phyloP scores from a whole-genome alignment of 768 basidiomycete species.

The Boletales sp. region DNA sequence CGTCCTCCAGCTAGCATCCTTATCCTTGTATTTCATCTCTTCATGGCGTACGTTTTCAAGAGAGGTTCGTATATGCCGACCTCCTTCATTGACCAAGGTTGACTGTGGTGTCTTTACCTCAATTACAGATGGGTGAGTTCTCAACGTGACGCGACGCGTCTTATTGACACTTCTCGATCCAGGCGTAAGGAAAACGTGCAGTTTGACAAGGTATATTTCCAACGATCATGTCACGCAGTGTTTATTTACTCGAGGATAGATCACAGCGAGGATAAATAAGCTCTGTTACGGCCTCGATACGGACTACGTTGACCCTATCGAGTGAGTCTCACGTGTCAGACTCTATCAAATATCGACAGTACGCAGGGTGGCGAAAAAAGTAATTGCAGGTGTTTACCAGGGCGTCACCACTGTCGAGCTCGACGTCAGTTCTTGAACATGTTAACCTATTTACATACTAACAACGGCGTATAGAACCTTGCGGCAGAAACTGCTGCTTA shows the following conservation, averaged over 20 bases:
- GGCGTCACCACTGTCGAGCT: conserved; percentile 97
- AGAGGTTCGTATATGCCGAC: conserved; percentile 40
- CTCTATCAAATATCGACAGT: conserved; percentile 3
- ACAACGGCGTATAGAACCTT: conserved; percentile 60
- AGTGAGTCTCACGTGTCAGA: conserved; percentile 37
- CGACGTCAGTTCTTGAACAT: conserved; percentile 57
- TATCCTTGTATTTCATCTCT: conserved; percentile 4
- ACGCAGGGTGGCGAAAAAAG: conserved; percentile 82
- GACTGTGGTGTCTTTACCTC: conserved; percentile 6
- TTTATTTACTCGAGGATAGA: conserved; percentile 42
- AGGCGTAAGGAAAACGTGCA: conserved; percentile 90
- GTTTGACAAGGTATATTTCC: conserved; percentile 76
- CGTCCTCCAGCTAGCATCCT: conserved; percentile 1
- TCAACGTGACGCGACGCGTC: conserved; percentile 23
- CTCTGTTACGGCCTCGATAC: conserved; percentile 94
- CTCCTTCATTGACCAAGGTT: not conserved
- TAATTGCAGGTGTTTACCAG: conserved; percentile 88
- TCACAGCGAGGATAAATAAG: conserved; percentile 82
- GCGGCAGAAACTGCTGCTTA: conserved; percentile 97
- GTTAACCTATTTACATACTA: not conserved
- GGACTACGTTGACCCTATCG: conserved; percentile 90
- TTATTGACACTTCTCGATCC: conserved; percentile 8
- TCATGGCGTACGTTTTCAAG: conserved; percentile 54
- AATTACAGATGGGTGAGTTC: conserved; percentile 45
- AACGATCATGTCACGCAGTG: conserved; percentile 7